These are phyloP conservation scores for Thinopyrum elongatum DNA, from an alignment of 176 grass and related monocot species.

Conservation along the genomic window DNA sequence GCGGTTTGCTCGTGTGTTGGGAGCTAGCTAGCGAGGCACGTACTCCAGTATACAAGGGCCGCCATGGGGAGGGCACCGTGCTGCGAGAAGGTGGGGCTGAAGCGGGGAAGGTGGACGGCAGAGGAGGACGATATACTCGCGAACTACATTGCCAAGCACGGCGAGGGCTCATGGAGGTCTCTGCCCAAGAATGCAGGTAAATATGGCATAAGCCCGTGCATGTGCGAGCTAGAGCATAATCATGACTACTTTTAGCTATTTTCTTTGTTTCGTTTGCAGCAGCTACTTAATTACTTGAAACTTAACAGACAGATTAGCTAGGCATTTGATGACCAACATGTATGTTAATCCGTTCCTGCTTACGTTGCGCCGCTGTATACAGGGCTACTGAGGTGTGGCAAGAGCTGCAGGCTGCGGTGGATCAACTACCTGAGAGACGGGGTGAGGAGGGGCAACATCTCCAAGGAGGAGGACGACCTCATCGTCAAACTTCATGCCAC, in stretches of 20 bases:
- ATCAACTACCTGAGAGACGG: constrained; percentile 73
- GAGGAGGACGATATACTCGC: constrained; percentile 77
- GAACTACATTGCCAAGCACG: constrained; percentile 76
- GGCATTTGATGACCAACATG: not conserved
- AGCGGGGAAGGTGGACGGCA: constrained; percentile 81
- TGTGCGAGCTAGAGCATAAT: not conserved
- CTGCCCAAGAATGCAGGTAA: constrained; percentile 95
- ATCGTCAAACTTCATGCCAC: constrained; percentile 77
- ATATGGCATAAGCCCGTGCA: no score
- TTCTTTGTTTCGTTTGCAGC: not conserved
- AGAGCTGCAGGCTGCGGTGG: constrained; percentile 85
- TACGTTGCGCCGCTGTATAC: not conserved
- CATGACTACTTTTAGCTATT: not conserved
- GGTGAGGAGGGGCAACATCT: constrained; percentile 79
- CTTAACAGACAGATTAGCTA: not conserved
- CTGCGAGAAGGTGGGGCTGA: constrained; percentile 90
- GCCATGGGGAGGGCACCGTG: constrained; percentile 96
- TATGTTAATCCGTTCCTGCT: not conserved
- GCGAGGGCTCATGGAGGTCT: constrained; percentile 84
- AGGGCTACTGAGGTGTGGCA: constrained; percentile 68
- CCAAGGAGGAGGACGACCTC: constrained; percentile 74
- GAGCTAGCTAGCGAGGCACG: not conserved
- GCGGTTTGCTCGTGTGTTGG: not conserved
- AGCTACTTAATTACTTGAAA: not conserved
- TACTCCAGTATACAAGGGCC: not conserved